Percentiles rank a stretch among this genome's conserved stretches.
These are phyloP conservation scores for Themeda triandra DNA, from an alignment of 176 grass and related monocot species.

Conservation along the genomic window DNA sequence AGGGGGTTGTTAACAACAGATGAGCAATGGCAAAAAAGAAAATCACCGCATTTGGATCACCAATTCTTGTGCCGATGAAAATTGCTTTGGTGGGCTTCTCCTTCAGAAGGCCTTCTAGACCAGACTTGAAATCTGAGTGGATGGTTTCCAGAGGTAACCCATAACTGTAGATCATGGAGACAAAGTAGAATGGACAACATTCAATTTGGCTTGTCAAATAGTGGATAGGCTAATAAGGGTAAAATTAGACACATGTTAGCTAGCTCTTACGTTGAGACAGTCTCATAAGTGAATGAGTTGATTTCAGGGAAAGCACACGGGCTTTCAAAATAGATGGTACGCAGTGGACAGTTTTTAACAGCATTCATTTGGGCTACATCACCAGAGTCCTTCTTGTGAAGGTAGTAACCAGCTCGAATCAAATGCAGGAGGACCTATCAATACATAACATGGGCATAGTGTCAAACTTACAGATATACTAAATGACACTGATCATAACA, in stretches of 20 bases:
- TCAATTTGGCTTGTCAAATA: conserved; percentile 28
- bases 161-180: conserved; percentile 52
- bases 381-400: conserved; percentile 56
- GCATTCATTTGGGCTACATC: conserved; percentile 36
- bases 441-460: conserved; percentile 3
- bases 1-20: conserved; percentile 13
- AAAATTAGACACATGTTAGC: conserved; percentile 6
- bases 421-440: conserved; percentile 92
- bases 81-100: conserved; percentile 90
- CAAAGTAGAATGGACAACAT: conserved; percentile 9
- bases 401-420: conserved; percentile 90
- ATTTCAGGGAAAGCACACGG: conserved; percentile 94
- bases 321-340: conserved; percentile 96
- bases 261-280: conserved; percentile 61
- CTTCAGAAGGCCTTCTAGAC: conserved; percentile 75
- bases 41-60: conserved; percentile 95
- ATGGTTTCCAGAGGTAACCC: conserved; percentile 93
- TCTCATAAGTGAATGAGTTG: conserved; percentile 95
- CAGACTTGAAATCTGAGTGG: conserved; percentile 92
- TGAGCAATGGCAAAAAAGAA: conserved; percentile 21
- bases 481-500: background rate
- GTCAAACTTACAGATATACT: conserved; percentile 30
- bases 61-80: conserved; percentile 98
- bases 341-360: conserved; percentile 75
- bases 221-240: conserved; percentile 18